Evolutionary conservation across 2,329 filamentous ascomycete genomes (phyloP), one percentile per base, ranked within the genome.

Genomic region (Fusarium avenaceum): DNA sequence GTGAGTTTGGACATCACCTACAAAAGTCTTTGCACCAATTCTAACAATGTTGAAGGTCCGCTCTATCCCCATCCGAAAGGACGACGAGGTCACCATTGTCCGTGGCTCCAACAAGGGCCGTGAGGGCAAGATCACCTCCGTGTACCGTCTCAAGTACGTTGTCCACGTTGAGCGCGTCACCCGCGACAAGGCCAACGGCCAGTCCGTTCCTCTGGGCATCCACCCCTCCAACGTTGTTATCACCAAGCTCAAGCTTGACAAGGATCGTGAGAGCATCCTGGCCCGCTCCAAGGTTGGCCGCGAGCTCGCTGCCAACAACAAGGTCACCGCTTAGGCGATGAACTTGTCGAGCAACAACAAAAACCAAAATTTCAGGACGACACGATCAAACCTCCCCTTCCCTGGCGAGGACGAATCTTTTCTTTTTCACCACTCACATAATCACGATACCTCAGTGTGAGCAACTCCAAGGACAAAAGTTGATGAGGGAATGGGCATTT

Each of bases 221-320:
- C 92, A 95, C 85, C 91, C 96, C 79, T 96, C 92, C 85, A 98
- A 98, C 85, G 93, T 97, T 76, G 91, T 97, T 86, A 92, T 99
- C 87, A 97, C 91, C 86, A 97, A 97, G 90, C 89, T 98, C 83
- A 97, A 98, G 92, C 88, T 97, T 79, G 92, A 96, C 89, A 95
- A 96, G 90, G 92, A 96, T 85, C 91, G 93, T 76, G 92, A 96
- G 88, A 86, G 85, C 82, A 96, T 96, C 80, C 87, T 96, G 76
- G 92, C 93, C 85, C 90, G 93, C 84, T 93, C 92, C 86, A 90
- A 90, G 85, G 83, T 85, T 75, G 93, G 92, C 79, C 90, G 92
- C 72, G 92, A 95, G 85, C 86, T 89, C 80, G 85, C 85, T 81
- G 85, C 85, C 82, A 94, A 94, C 86, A 84, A 82, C 85, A 90